Conservation (phyloP, 768 basidiomycete species). For the Rickenella mellea region DNA sequence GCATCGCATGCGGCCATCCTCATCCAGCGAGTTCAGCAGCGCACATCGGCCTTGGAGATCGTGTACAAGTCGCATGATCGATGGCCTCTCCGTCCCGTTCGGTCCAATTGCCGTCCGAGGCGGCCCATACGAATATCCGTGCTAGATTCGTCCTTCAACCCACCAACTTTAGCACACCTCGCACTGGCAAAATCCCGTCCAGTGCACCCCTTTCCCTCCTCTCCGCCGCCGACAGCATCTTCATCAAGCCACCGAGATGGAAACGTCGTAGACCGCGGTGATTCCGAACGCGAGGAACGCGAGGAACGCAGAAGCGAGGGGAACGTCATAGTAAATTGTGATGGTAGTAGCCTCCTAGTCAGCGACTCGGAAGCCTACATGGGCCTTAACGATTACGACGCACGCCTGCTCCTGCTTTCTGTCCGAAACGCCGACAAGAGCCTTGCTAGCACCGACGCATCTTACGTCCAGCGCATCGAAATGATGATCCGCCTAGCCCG, state of each 20-base stretch:
- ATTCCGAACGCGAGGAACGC: neutral
- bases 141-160: constrained; percentile 92
- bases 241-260: too few species aligned
- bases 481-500: constrained; percentile 74
- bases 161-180: constrained; percentile 79
- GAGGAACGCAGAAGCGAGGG: neutral
- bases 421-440: constrained; percentile 82
- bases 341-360: too few species aligned
- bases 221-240: constrained; percentile 6
- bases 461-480: constrained; percentile 67
- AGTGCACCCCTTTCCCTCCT: constrained; percentile 12
- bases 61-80: constrained; percentile 47
- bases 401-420: constrained; percentile 71
- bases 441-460: constrained; percentile 61
- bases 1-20: too few species aligned
- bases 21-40: constrained; percentile 27
- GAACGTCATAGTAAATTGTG: neutral
- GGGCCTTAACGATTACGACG: constrained; percentile 44
- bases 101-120: neutral
- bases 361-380: constrained; percentile 1
- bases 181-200: constrained; percentile 63
- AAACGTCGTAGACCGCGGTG: too few species aligned
- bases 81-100: constrained; percentile 61
- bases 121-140: constrained; percentile 47
- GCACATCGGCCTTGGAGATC: constrained; percentile 43